Evolutionary conservation across 2,329 filamentous ascomycete species (phyloP).

Genomic region (Macrophomina pseudophaseolina): DNA sequence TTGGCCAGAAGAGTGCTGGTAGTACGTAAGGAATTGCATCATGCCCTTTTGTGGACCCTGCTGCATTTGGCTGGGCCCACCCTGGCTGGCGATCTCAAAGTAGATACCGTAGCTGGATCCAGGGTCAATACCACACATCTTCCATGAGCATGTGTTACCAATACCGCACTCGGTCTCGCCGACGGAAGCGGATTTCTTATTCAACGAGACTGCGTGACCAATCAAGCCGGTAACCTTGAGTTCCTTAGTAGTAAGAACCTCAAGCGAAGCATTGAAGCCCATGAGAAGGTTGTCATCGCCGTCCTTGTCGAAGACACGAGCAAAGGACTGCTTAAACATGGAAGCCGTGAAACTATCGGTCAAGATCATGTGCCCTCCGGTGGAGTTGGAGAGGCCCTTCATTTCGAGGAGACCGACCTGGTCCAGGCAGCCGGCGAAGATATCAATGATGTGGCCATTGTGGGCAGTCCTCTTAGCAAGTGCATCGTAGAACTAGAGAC

Average conservation of each 20-base stretch:
- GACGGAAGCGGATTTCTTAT: constrained; percentile 97
- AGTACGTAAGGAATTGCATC: constrained; percentile 98
- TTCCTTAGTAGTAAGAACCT: constrained; percentile 96
- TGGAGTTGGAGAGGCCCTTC: constrained; percentile 96
- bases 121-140: constrained; percentile 98
- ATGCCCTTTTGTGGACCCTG: constrained; percentile 89
- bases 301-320: constrained; percentile 96
- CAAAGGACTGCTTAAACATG: constrained; percentile 99
- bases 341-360: constrained; percentile 98
- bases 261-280: constrained; percentile 96
- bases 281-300: constrained; percentile 92
- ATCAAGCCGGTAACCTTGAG: constrained; percentile 97
- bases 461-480: constrained; percentile 93
- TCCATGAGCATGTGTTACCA: constrained; percentile 98
- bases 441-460: constrained; percentile 96
- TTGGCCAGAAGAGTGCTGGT: constrained; percentile 95
- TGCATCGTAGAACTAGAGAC: constrained; percentile 81
- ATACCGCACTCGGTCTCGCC: constrained; percentile 98
- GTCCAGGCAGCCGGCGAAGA: constrained; percentile 96
- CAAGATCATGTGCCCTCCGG: constrained; percentile 96
- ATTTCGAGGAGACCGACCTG: constrained; percentile 97
- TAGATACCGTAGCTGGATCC: constrained; percentile 93
- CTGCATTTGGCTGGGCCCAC: constrained; percentile 81
- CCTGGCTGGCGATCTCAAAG: constrained; percentile 96
- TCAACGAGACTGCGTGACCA: constrained; percentile 92